Evolutionary conservation across 2,329 filamentous ascomycete genomes (phyloP).

Genomic region (Botrytis deweyae): DNA sequence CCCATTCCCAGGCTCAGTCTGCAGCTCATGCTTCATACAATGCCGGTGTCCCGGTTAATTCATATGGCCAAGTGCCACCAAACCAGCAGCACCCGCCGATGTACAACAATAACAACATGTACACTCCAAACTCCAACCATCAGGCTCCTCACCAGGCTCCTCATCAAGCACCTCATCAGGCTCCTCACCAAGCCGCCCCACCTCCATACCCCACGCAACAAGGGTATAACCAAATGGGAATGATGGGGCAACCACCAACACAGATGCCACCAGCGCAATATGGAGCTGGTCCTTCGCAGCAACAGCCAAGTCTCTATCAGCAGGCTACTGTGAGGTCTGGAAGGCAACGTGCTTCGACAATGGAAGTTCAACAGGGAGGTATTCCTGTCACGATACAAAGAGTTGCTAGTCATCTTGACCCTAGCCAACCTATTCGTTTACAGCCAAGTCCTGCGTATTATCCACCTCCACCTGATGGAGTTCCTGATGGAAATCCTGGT

Average conservation of each 20-base stretch:
- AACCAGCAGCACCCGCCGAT: constrained; percentile 65
- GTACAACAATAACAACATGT: constrained; percentile 78
- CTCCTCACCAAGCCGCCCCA: constrained; percentile 57
- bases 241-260: constrained; percentile 60
- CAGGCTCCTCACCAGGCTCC: constrained; percentile 44
- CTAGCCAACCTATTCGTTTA: constrained; percentile 86
- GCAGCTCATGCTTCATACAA: constrained; percentile 53
- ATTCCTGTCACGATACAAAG: constrained; percentile 91
- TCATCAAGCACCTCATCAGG: constrained; percentile 48
- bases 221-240: constrained; percentile 70
- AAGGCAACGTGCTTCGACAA: constrained; percentile 88
- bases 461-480: constrained; percentile 83
- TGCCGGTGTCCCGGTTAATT: constrained; percentile 4
- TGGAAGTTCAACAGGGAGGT: constrained; percentile 91
- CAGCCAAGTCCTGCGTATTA: constrained; percentile 98
- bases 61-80: constrained; percentile 51
- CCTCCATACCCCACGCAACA: constrained; percentile 77
- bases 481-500: constrained; percentile 59
- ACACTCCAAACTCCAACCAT: constrained; percentile 58
- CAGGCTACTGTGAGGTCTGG: constrained; percentile 75
- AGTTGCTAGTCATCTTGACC: constrained; percentile 93
- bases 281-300: constrained; percentile 48
- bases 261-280: constrained; percentile 68
- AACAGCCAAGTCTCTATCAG: constrained; percentile 65
- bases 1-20: constrained; percentile 53